These are phyloP conservation scores for Sorghum bicolor DNA, from an alignment of 176 grass and related monocot genomes.

Conservation along the genomic window Sorghum_bicolor_NCBIv3 NC_012873.2:2474501-2475000, in stretches of 20 bases:
- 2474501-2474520: constrained; percentile 14
- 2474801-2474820: neutral
- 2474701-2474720: too few species aligned
- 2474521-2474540: neutral
- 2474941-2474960: neutral
- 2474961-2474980: neutral
- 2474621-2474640: constrained; percentile 55
- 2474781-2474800: neutral
- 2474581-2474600: constrained; percentile 51
- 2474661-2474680: constrained; percentile 52
- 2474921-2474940: neutral
- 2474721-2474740: neutral
- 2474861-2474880: too few species aligned
- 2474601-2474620: constrained; percentile 20
- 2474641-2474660: constrained; percentile 54
- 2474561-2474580: constrained; percentile 2
- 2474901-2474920: neutral
- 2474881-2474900: neutral
- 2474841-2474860: too few species aligned
- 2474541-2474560: neutral
- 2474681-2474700: neutral
- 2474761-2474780: neutral
- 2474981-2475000: neutral
- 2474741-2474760: neutral
- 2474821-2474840: neutral